A percentile compares a stretch with the other conserved stretches of the same genome.
Evolutionary conservation across 129 eudicot genomes (phyloP).

Genomic region (Chrysanthemum lavandulifolium): DNA sequence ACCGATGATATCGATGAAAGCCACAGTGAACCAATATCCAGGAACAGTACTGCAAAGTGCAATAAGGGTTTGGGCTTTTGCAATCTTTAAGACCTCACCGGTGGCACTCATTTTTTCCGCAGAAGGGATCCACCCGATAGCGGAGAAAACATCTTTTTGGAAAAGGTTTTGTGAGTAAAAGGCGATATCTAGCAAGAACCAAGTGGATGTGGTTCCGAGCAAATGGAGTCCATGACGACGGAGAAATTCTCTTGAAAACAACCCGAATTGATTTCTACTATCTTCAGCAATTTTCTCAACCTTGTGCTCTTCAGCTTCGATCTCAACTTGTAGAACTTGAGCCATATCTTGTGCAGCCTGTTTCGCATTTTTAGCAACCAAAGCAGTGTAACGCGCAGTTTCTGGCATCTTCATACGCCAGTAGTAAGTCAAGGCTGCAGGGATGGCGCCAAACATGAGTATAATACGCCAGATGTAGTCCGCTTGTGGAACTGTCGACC

Average conservation of each 20-base stretch:
- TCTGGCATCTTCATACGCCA: conserved; percentile 76
- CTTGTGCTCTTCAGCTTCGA: conserved; percentile 1
- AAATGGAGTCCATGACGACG: conserved; percentile 24
- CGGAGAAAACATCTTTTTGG: conserved; percentile 17
- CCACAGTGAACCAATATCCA: conserved; percentile 19
- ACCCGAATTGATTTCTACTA: conserved; percentile 1
- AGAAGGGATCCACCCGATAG: conserved; percentile 14
- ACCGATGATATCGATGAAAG: conserved; percentile 18
- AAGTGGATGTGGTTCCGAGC: conserved; percentile 14
- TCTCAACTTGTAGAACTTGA: conserved; percentile 18
- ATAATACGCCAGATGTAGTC: conserved; percentile 27
- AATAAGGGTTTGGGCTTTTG: conserved; percentile 18
- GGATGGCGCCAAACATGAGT: conserved; percentile 21
- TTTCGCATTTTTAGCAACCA: conserved; percentile 55
- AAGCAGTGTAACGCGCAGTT: conserved; percentile 63
- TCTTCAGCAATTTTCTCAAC: background rate
- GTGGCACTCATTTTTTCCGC: background rate
- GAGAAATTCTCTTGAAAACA: conserved; percentile 6
- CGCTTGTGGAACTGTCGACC: conserved; percentile 14
- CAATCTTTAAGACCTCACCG: conserved; percentile 5
- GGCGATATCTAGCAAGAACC: conserved; percentile 23
- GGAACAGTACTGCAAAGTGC: conserved; percentile 22
- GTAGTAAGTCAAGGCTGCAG: conserved; percentile 37
- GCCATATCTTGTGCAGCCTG: conserved; percentile 43
- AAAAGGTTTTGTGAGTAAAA: conserved; percentile 18